These are phyloP conservation scores for Biscogniauxia sp. DNA, from an alignment of 2,329 filamentous ascomycete species.

Conservation along the genomic window DNA sequence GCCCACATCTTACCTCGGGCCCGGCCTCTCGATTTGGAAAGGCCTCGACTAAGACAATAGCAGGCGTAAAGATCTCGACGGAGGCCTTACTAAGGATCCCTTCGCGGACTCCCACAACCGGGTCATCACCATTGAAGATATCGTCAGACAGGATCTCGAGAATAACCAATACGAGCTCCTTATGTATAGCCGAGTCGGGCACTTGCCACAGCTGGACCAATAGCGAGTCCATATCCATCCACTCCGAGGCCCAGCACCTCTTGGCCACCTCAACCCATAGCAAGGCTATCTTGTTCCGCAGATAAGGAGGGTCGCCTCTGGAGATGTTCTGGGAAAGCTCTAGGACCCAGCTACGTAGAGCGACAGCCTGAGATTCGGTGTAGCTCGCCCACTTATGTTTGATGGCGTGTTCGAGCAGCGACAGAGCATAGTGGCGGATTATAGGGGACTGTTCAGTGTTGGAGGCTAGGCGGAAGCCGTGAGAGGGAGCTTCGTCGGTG, in stretches of 20 bases:
- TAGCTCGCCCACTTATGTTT: conserved; percentile 81
- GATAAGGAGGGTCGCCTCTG: conserved; percentile 72
- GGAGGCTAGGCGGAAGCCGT: conserved; percentile 80
- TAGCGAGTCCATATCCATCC: conserved; percentile 90
- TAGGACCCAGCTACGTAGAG: conserved; percentile 74
- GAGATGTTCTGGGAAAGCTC: conserved; percentile 71
- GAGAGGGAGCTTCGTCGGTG: conserved; percentile 73
- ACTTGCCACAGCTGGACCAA: conserved; percentile 81
- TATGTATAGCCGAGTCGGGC: conserved; percentile 60
- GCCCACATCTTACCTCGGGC: conserved; percentile 69
- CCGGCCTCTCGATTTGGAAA: conserved; percentile 71
- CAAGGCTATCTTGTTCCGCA: conserved; percentile 91
- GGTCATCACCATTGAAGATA: conserved; percentile 87
- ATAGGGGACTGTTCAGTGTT: conserved; percentile 73
- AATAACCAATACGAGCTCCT: conserved; percentile 83
- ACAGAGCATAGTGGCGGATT: conserved; percentile 90
- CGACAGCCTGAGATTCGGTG: conserved; percentile 61
- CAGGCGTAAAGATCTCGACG: conserved; percentile 90
- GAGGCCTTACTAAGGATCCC: conserved; percentile 82
- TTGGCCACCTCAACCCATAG: conserved; percentile 95
- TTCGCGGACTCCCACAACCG: conserved; percentile 78
- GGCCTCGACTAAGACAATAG: conserved; percentile 68
- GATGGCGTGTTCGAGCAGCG: conserved; percentile 85
- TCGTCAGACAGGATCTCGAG: conserved; percentile 93
- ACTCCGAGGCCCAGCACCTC: conserved; percentile 85